phyloP scores from a whole-genome alignment of 305 asterid species.

The Ilex paraguariensis region DNA sequence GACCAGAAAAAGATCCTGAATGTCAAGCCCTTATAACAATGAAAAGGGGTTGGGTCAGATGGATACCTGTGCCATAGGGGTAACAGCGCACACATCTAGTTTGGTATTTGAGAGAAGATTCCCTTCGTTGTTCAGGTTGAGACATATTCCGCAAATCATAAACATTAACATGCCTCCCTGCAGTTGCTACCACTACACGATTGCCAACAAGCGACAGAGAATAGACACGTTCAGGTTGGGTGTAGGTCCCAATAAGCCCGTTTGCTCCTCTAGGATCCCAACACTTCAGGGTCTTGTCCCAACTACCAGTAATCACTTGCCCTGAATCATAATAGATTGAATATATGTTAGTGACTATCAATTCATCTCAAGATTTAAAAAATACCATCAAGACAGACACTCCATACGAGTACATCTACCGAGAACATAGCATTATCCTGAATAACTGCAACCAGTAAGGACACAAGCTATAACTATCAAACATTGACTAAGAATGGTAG shows the following conservation, averaged over 20 bases:
- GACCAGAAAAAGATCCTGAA: too few species aligned
- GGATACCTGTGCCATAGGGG: conserved; percentile 94
- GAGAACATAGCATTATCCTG: too few species aligned
- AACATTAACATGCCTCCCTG: conserved; percentile 94
- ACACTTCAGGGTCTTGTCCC: conserved; percentile 94
- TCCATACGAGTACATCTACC: too few species aligned
- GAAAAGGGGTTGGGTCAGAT: not conserved
- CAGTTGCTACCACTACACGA: conserved; percentile 91
- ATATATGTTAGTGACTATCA: too few species aligned
- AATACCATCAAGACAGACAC: too few species aligned
- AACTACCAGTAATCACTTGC: conserved; percentile 96
- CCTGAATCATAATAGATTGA: conserved; percentile 30
- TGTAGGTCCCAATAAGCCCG: conserved; percentile 84
- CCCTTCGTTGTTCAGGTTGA: conserved; percentile 93
- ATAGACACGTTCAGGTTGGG: conserved; percentile 95
- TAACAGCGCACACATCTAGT: conserved; percentile 92
- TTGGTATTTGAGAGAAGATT: conserved; percentile 90
- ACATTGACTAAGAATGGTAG: too few species aligned
- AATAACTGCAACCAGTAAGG: too few species aligned
- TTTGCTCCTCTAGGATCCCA: conserved; percentile 99
- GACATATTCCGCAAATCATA: conserved; percentile 93
- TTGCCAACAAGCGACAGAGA: conserved; percentile 87
- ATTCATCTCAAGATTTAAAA: too few species aligned
- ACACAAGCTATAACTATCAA: too few species aligned
- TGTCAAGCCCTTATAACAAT: too few species aligned